Evolutionary conservation across 1,284 basidiomycete genomes (phyloP).

Genomic region (Tylopilus sp.): DNA sequence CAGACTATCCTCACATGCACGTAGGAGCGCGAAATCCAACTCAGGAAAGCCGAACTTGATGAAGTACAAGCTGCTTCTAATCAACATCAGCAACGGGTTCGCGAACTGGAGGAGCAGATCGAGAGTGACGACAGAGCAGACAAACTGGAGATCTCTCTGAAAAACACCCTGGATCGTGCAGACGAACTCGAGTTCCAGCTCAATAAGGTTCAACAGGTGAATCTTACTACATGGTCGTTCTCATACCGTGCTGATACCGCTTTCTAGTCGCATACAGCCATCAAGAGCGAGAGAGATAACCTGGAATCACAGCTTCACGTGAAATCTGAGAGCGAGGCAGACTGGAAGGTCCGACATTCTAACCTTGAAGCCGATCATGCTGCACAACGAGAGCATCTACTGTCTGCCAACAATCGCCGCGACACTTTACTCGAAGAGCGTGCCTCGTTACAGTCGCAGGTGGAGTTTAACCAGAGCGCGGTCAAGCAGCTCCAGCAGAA

Average conservation of each 20-base stretch:
- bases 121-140: conserved; percentile 77
- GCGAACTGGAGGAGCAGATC: conserved; percentile 74
- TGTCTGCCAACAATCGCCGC: conserved; percentile 43
- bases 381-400: conserved; percentile 42
- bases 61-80: conserved; percentile 54
- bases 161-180: conserved; percentile 73
- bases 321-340: conserved; percentile 40
- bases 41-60: conserved; percentile 49
- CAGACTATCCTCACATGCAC: conserved; percentile 1
- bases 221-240: neutral
- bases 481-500: conserved; percentile 54
- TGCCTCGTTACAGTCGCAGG: conserved; percentile 43
- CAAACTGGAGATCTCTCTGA: conserved; percentile 62
- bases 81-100: conserved; percentile 52
- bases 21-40: conserved; percentile 70
- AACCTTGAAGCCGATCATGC: conserved; percentile 43
- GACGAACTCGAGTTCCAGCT: conserved; percentile 79
- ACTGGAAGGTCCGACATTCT: conserved; percentile 46
- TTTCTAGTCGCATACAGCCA: conserved; percentile 48
- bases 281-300: conserved; percentile 59
- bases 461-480: conserved; percentile 43
- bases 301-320: conserved; percentile 45
- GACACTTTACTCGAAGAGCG: conserved; percentile 48
- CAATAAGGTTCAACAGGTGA: conserved; percentile 70
- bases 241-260: conserved; percentile 6